Percentiles rank a stretch among this genome's conserved stretches.
Evolutionary conservation across 495 filamentous ascomycete species (phyloP).

Genomic region (Aspergillus ellipticus): DNA sequence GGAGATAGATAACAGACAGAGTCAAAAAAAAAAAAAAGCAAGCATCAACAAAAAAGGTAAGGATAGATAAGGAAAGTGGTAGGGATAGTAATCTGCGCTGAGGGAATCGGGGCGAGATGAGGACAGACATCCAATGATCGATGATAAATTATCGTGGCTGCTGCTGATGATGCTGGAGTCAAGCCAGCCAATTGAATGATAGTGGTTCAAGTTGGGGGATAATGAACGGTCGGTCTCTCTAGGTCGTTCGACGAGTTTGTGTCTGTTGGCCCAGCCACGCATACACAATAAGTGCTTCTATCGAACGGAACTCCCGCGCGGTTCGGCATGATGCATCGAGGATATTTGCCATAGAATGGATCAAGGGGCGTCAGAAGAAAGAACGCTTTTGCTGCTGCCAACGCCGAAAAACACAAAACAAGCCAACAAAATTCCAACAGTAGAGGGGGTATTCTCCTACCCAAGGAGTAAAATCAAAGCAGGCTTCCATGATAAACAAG

Average conservation of each 20-base stretch:
- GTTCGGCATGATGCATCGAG: slow-evolving; percentile 4
- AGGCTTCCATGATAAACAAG: slow-evolving; percentile 3
- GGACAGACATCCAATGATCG: not conserved
- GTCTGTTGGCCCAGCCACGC: slow-evolving; percentile 26
- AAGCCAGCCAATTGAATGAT: not conserved
- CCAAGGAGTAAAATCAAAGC: slow-evolving; percentile 7
- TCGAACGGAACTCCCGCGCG: slow-evolving; percentile 2
- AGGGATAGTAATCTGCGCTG: slow-evolving; percentile 12
- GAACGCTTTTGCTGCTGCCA: slow-evolving; percentile 15
- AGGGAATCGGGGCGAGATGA: too few relatives aligned
- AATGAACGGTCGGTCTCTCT: not conserved
- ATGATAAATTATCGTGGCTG: too few relatives aligned
- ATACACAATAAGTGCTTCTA: slow-evolving; percentile 1
- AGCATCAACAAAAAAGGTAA: not conserved
- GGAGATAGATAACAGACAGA: not conserved
- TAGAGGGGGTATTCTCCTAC: slow-evolving; percentile 2
- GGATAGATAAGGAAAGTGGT: not conserved
- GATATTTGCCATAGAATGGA: slow-evolving; percentile 5
- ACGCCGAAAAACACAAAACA: slow-evolving; percentile 10
- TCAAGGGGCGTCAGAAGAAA: not conserved
- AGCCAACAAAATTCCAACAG: slow-evolving; percentile 5
- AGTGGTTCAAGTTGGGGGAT: not conserved
- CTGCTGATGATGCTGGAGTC: not conserved
- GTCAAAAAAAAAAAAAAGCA: slow-evolving; percentile 3
- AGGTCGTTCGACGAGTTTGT: not conserved